Percentiles rank a stretch among this genome's conserved stretches.
Conservation (phyloP, 2,329 filamentous ascomycete genomes). For the Alternaria metachromatica region DNA sequence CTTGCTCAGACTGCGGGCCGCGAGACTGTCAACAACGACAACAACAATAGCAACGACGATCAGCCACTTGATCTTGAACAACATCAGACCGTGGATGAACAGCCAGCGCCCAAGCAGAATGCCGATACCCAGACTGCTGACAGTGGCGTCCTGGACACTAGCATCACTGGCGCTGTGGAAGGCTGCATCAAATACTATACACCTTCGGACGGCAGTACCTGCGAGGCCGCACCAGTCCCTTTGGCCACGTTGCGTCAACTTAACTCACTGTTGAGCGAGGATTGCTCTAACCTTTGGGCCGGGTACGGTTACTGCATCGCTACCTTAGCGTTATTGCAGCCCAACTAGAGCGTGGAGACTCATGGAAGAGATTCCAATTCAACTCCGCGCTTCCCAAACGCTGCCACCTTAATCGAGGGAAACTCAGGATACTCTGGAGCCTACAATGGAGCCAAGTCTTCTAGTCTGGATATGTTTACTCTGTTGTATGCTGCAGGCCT, state of each 20-base stretch:
- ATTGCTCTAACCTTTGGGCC: constrained; percentile 48
- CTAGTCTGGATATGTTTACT: background rate
- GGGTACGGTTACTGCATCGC: constrained; percentile 47
- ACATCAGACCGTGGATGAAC: background rate
- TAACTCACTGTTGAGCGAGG: constrained; percentile 39
- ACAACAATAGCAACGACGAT: background rate
- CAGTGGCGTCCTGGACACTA: background rate
- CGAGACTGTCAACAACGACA: background rate
- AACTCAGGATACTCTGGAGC: background rate
- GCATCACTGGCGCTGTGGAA: constrained; percentile 18
- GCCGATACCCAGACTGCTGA: background rate
- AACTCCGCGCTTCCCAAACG: background rate
- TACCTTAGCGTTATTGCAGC: background rate
- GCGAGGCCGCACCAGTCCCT: constrained; percentile 39
- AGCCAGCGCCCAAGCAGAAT: background rate
- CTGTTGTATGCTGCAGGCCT: background rate
- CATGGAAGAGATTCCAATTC: background rate
- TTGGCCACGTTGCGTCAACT: constrained; percentile 34
- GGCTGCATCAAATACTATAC: constrained; percentile 44
- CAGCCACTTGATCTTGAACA: background rate
- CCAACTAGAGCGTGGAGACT: background rate
- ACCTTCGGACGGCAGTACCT: constrained; percentile 40
- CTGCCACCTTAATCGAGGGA: background rate
- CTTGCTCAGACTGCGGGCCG: background rate
- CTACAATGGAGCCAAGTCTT: background rate